phyloP scores from a whole-genome alignment of 352 stramenopile species.

The Phytophthora ohioensis region DNA sequence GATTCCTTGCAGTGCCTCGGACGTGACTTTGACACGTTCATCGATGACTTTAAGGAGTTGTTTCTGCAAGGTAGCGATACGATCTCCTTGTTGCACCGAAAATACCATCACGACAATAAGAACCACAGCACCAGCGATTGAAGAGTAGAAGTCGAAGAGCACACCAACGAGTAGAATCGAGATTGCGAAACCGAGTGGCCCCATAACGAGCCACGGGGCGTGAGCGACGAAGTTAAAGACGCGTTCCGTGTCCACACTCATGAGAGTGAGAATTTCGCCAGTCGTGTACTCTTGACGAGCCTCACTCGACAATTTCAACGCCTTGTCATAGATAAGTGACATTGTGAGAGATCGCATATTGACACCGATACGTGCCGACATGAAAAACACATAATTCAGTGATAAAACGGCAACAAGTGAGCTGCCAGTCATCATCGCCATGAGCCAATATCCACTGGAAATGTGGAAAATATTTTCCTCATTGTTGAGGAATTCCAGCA shows the following conservation, averaged over 20 bases:
- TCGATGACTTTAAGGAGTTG: conserved; percentile 47
- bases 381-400: conserved; percentile 46
- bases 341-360: conserved; percentile 49
- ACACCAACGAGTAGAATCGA: conserved; percentile 38
- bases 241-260: conserved; percentile 46
- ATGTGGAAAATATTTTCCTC: conserved; percentile 40
- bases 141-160: conserved; percentile 32
- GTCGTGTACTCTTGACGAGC: conserved; percentile 41
- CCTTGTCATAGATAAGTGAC: conserved; percentile 47
- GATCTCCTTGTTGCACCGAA: conserved; percentile 20
- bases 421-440: conserved; percentile 28
- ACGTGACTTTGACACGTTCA: conserved; percentile 91
- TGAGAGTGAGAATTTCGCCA: conserved; percentile 49
- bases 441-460: conserved; percentile 36
- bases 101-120: conserved; percentile 32
- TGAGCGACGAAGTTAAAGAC: conserved; percentile 37
- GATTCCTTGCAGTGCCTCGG: conserved; percentile 91
- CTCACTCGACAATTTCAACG: conserved; percentile 68
- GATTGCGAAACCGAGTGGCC: conserved; percentile 31
- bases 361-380: conserved; percentile 35
- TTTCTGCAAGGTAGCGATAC: conserved; percentile 28
- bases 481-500: conserved; percentile 38
- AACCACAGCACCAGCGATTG: conserved; percentile 12
- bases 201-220: conserved; percentile 35
- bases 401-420: conserved; percentile 29